phyloP scores from a whole-genome alignment of 2,329 filamentous ascomycete genomes.

The Ophiostoma fasciatum region DNA sequence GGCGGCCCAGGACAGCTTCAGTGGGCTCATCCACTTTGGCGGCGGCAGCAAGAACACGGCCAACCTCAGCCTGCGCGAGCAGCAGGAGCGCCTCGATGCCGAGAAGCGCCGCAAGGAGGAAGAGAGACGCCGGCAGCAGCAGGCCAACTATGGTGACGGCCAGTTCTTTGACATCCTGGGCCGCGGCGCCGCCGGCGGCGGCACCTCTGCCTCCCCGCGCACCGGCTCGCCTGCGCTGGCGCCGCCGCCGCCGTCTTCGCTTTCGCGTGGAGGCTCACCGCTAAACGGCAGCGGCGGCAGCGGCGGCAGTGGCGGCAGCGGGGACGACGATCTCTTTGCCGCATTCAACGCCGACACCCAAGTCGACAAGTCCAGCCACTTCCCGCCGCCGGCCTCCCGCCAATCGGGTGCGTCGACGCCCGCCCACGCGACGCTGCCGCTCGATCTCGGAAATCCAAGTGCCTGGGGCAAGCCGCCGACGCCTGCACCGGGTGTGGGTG shows the following conservation, averaged over 20 bases:
- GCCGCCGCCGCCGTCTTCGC: conserved; percentile 11
- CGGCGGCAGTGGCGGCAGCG: conserved; percentile 10
- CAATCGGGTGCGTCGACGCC: conserved; percentile 29
- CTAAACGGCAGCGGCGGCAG: conserved; percentile 15
- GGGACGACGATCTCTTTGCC: conserved; percentile 51
- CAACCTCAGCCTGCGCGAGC: conserved; percentile 65
- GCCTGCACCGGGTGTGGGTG: conserved; percentile 8
- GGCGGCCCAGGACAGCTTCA: conserved; percentile 57
- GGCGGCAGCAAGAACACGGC: conserved; percentile 40
- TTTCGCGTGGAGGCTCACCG: conserved; percentile 12
- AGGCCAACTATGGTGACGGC: conserved; percentile 62
- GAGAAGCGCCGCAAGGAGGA: conserved; percentile 60
- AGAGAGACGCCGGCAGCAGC: conserved; percentile 54
- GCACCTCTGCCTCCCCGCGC: conserved; percentile 31
- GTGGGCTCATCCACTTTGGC: conserved; percentile 54
- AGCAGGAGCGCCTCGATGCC: conserved; percentile 51
- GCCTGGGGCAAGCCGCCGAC: conserved; percentile 31
- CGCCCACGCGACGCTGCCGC: conserved; percentile 22
- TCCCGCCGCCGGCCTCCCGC: conserved; percentile 37
- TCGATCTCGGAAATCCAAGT: conserved; percentile 38
- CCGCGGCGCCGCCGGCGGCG: conserved; percentile 11
- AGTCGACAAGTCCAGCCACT: conserved; percentile 52
- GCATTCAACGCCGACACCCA: conserved; percentile 52
- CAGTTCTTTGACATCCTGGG: conserved; percentile 66
- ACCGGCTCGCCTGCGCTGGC: conserved; percentile 28